Conservation (phyloP, 2,329 filamentous ascomycete species). For the Ophiostoma sp. region DNA sequence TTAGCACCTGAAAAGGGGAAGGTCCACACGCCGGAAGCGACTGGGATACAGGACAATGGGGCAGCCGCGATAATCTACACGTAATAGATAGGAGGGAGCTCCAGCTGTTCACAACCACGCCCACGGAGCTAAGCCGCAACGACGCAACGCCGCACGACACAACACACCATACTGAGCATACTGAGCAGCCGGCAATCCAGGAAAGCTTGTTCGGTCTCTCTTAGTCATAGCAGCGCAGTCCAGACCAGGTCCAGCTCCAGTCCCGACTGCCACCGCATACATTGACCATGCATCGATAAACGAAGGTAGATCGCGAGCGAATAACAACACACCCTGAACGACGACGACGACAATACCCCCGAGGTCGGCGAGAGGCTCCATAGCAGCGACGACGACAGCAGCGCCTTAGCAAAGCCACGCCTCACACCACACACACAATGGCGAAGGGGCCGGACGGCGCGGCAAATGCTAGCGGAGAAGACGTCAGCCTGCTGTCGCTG, state of each 20-base stretch:
- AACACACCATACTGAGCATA: neutral
- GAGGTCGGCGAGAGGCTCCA: too few species aligned
- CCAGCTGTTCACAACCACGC: constrained; percentile 2
- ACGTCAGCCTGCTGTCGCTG: neutral
- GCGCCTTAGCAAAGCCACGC: too few species aligned
- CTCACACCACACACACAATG: neutral
- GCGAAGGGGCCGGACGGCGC: neutral
- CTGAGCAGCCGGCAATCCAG: neutral
- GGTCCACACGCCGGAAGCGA: constrained; percentile 9
- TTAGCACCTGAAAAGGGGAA: constrained; percentile 11
- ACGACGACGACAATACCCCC: neutral
- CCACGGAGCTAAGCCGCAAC: constrained; percentile 1
- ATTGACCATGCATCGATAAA: constrained; percentile 11
- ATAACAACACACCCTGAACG: neutral
- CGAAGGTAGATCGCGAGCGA: too few species aligned
- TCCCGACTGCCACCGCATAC: neutral
- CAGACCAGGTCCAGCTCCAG: neutral
- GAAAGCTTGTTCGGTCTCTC: neutral
- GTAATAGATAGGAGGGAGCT: constrained; percentile 3
- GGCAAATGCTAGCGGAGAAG: neutral
- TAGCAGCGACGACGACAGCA: neutral
- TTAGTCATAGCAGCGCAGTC: neutral
- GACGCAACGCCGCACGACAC: neutral
- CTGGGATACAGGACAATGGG: neutral
- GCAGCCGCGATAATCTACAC: neutral